A percentile compares a stretch with the other conserved stretches of the same genome.
phyloP scores from a whole-genome alignment of 2,329 filamentous ascomycete genomes.

The Penicillium concentricum region DNA sequence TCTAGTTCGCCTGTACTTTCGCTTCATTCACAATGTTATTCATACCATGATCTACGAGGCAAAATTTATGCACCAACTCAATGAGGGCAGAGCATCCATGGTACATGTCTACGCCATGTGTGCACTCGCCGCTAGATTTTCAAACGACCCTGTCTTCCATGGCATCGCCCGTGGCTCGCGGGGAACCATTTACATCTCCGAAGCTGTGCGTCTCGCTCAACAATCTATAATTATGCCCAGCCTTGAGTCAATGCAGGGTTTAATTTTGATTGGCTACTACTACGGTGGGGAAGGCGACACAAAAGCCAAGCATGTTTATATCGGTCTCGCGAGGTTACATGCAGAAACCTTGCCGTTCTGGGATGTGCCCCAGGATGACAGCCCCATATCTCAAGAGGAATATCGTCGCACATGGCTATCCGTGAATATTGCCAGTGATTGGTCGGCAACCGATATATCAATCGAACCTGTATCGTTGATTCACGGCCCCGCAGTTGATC shows the following conservation, averaged over 20 bases:
- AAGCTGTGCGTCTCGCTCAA: constrained; percentile 15
- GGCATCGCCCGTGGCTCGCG: constrained; percentile 13
- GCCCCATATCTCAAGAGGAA: constrained; percentile 14
- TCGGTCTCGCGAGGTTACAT: constrained; percentile 21
- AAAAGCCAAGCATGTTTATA: constrained; percentile 22
- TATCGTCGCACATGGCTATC: constrained; percentile 22
- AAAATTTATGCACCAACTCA: constrained; percentile 18
- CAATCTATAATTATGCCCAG: constrained; percentile 14
- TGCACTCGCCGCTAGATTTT: constrained; percentile 24
- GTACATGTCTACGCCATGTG: constrained; percentile 23
- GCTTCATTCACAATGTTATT: constrained; percentile 23
- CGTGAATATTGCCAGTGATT: constrained; percentile 19
- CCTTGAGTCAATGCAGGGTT: constrained; percentile 19
- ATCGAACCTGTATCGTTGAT: constrained; percentile 14
- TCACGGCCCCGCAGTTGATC: neutral
- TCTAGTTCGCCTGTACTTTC: constrained; percentile 22
- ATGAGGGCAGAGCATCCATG: constrained; percentile 16
- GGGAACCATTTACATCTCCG: constrained; percentile 12
- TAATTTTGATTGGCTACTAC: constrained; percentile 19
- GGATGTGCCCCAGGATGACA: neutral
- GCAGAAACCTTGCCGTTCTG: constrained; percentile 16
- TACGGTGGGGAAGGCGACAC: constrained; percentile 20
- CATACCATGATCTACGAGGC: constrained; percentile 24
- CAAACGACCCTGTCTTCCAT: constrained; percentile 12
- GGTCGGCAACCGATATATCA: constrained; percentile 21